phyloP scores from a whole-genome alignment of 2,329 filamentous ascomycete species.

The Penicillium expansum region DNA sequence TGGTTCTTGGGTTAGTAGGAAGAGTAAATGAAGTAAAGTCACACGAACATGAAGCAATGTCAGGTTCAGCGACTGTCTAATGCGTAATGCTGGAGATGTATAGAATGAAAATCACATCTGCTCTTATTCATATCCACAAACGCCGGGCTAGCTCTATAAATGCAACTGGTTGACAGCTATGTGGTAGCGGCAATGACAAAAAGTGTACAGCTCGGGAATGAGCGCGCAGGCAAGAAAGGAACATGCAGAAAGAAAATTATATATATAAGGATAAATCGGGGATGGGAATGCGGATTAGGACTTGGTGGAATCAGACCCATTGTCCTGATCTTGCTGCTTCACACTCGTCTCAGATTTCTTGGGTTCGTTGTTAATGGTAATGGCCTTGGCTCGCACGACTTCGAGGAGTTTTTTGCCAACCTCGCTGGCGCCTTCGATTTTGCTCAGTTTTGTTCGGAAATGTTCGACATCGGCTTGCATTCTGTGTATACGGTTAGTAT shows the following conservation, averaged over 20 bases:
- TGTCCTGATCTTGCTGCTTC: slow-evolving; percentile 9
- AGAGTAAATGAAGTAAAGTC: background rate
- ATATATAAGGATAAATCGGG: slow-evolving; percentile 5
- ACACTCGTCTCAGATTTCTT: slow-evolving; percentile 10
- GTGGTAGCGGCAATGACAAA: slow-evolving; percentile 12
- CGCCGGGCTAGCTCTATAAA: slow-evolving; percentile 22
- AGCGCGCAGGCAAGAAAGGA: background rate
- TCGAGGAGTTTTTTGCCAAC: slow-evolving; percentile 67
- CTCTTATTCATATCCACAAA: slow-evolving; percentile 13
- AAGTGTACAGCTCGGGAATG: slow-evolving; percentile 13
- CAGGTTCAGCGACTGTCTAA: background rate
- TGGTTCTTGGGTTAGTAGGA: background rate
- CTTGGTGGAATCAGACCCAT: slow-evolving; percentile 14
- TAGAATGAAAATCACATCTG: background rate
- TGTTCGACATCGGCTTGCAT: slow-evolving; percentile 74
- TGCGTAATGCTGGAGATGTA: background rate
- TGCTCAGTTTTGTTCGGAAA: slow-evolving; percentile 67
- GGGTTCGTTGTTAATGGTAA: slow-evolving; percentile 22
- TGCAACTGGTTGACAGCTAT: slow-evolving; percentile 16
- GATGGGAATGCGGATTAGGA: slow-evolving; percentile 8
- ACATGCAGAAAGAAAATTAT: slow-evolving; percentile 12
- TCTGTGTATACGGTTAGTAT: slow-evolving; percentile 45
- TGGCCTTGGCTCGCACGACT: slow-evolving; percentile 40
- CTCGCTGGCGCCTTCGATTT: slow-evolving; percentile 75
- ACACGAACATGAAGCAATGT: background rate